Conservation (phyloP, 228 moss, liverwort and hornwort genomes). For the Sphagnum fallax region DNA sequence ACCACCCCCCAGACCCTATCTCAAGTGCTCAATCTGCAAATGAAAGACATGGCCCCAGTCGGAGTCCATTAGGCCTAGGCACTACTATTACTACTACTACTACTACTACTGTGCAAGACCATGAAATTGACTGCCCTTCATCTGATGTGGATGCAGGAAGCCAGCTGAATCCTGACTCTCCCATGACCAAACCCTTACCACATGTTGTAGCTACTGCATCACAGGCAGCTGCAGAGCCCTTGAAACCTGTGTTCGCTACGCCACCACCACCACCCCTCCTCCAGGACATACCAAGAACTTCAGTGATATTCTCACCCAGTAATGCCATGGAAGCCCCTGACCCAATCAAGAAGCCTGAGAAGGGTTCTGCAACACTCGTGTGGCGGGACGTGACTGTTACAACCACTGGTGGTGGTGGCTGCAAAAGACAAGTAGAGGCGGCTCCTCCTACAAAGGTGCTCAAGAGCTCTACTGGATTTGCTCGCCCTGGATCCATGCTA, state of each 20-base stretch:
- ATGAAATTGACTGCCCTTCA: background rate
- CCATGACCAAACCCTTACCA: background rate
- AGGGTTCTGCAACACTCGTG: slow-evolving; percentile 31
- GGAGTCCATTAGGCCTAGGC: background rate
- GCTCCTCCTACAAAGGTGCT: slow-evolving; percentile 14
- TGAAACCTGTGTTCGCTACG: background rate
- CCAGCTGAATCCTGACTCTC: background rate
- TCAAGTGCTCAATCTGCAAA: background rate
- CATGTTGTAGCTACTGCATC: background rate
- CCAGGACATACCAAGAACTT: background rate
- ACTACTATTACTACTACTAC: no score
- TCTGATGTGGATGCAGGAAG: background rate
- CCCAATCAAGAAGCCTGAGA: slow-evolving; percentile 5
- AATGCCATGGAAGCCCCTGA: background rate
- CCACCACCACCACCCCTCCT: background rate
- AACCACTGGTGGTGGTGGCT: background rate
- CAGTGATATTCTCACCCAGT: background rate
- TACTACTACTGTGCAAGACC: background rate
- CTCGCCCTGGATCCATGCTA: slow-evolving; percentile 35
- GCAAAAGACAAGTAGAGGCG: slow-evolving; percentile 13
- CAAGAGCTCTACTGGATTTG: slow-evolving; percentile 35
- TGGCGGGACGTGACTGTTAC: slow-evolving; percentile 42
- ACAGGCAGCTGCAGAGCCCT: background rate
- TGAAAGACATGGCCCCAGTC: background rate
- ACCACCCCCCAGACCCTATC: background rate